These are phyloP conservation scores for Simmondsia chinensis DNA, from an alignment of 148 eudicot species.

Conservation along the genomic window DNA sequence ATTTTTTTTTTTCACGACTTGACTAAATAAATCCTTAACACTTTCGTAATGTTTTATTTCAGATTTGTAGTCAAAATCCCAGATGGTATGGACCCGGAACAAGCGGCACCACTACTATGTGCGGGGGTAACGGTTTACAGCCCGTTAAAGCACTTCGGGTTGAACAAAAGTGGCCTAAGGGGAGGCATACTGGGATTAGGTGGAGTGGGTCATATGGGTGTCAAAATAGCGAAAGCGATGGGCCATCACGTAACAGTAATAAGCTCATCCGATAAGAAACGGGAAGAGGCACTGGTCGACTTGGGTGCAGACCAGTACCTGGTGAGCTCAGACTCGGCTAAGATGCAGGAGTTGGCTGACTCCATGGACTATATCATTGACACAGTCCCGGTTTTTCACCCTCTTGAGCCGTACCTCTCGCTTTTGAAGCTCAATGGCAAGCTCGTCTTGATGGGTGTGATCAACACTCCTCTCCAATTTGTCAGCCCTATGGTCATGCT, in stretches of 20 bases:
- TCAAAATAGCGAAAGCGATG: constrained; percentile 88
- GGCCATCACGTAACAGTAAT: constrained; percentile 88
- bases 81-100: constrained; percentile 79
- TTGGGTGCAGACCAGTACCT: constrained; percentile 78
- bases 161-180: constrained; percentile 53
- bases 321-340: constrained; percentile 48
- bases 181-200: constrained; percentile 91
- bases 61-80: constrained; percentile 91
- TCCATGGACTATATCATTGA: constrained; percentile 75
- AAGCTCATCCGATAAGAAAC: constrained; percentile 83
- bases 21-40: neutral
- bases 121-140: constrained; percentile 95
- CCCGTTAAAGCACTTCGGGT: constrained; percentile 77
- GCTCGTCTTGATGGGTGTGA: constrained; percentile 70
- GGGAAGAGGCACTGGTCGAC: constrained; percentile 66
- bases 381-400: constrained; percentile 71
- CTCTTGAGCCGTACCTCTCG: constrained; percentile 68
- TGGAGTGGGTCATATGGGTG: constrained; percentile 99
- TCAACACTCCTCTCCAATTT: constrained; percentile 64
- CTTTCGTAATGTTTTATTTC: too few species aligned
- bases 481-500: constrained; percentile 65
- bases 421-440: constrained; percentile 50
- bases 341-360: constrained; percentile 35
- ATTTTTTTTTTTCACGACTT: too few species aligned
- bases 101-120: constrained; percentile 90